Conservation (phyloP, 345 rosid species). For the Citrus hindsii region DNA sequence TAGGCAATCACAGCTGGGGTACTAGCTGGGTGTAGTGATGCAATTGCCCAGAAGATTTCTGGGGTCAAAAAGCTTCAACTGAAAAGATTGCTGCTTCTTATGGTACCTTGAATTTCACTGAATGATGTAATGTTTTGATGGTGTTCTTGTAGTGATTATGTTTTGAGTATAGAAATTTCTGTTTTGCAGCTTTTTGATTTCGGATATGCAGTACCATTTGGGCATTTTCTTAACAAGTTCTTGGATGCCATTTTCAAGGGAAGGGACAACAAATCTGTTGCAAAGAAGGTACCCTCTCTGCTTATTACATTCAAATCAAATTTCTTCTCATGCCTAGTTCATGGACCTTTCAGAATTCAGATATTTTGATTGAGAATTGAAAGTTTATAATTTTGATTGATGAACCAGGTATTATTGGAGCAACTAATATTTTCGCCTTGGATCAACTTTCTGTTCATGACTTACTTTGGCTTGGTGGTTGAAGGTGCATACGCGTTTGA, state of each 20-base stretch:
- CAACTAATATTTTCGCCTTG: conserved; percentile 80
- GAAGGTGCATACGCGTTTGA: conserved; percentile 49
- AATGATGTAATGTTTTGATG: too few species aligned
- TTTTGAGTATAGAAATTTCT: too few species aligned
- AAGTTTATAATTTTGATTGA: neutral
- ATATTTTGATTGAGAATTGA: neutral
- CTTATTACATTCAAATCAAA: neutral
- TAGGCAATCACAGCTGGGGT: conserved; percentile 85
- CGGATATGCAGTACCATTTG: conserved; percentile 82
- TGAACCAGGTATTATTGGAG: conserved; percentile 68
- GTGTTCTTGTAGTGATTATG: too few species aligned
- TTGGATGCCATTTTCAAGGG: conserved; percentile 73
- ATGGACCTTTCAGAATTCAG: neutral
- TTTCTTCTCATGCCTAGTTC: neutral
- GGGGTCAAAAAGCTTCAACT: conserved; percentile 71
- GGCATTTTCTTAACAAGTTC: conserved; percentile 77
- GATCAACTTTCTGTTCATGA: conserved; percentile 81
- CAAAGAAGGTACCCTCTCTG: conserved; percentile 57
- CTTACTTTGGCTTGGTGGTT: conserved; percentile 78
- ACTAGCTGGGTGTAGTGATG: conserved; percentile 71
- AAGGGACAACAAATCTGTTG: conserved; percentile 64
- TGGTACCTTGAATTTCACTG: conserved; percentile 40
- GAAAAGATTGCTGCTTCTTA: conserved; percentile 59
- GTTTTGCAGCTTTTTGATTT: conserved; percentile 68
- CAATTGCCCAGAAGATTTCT: conserved; percentile 80